Base-by-base conservation (phyloP, 2,329 filamentous ascomycete genomes). In the Macrophomina tecta region DNA sequence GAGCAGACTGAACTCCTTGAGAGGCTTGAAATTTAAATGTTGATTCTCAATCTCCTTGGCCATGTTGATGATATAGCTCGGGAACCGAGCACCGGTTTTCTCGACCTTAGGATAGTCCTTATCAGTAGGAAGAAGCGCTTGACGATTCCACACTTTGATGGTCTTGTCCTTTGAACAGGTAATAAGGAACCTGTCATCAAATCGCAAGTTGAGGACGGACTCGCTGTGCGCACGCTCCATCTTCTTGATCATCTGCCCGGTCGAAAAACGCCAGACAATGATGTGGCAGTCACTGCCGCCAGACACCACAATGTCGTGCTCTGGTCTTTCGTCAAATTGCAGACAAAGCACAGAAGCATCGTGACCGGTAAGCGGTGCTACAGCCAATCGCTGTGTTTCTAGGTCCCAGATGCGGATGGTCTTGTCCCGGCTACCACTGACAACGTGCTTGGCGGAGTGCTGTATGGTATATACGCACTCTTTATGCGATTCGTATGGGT, bases 81-180 rank as follows among this genome's bases (percentile, higher is more conserved):
- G 84, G 69, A 83, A 86, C 8, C 74, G 79, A 18, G 82, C 81
- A 4, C 77, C 78, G 68, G 73, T 85, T 64, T 69, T 77, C 67
- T 71, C 73, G 45, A 62, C 53, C 28, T 52, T 67, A 18, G 77
- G 79, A 67, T 80, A 81, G 3, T 77, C 74, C 5, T 77, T 73
- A 52, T 80, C 77, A 9, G 78, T 79, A 1, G 77, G 75, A 61
- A 75, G 69, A 53, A 83, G 74, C 64, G 78, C 74, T 18, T 83
- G 85, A 5, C 95, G 89, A 76, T 94, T 98, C 87, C 97, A 99
- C 18, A 99, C 89, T 78, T 97, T 97, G 83, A 99, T 97, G 0
- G 91, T 91, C 78, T 94, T 96, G 78, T 99, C 95, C 77, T 99
- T 99, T 58, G 94, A 98, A 74, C 95, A 98, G 0, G 95, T 99